phyloP scores from a whole-genome alignment of 2,329 filamentous ascomycete species.

The Cladosporium oxysporum region DNA sequence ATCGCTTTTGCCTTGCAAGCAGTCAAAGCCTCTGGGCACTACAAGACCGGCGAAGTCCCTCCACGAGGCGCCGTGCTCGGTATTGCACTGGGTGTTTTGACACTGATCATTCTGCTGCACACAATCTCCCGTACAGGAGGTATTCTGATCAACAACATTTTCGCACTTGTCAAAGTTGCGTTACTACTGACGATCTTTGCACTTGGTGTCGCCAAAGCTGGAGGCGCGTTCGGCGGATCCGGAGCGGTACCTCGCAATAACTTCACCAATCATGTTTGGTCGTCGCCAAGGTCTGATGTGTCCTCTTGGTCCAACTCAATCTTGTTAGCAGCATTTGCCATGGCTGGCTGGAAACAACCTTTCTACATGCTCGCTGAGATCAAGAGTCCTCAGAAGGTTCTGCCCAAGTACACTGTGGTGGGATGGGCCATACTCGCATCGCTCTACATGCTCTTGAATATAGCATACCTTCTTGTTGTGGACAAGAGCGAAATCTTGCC shows the following conservation, averaged over 20 bases:
- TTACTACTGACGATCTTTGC: conserved; percentile 52
- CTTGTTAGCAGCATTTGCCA: conserved; percentile 47
- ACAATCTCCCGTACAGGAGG: background rate
- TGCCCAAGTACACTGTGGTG: conserved; percentile 39
- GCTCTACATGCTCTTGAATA: conserved; percentile 33
- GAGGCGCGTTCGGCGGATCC: conserved; percentile 26
- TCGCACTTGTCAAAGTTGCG: conserved; percentile 53
- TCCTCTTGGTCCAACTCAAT: conserved; percentile 44
- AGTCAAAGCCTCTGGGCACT: conserved; percentile 38
- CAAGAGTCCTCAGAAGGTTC: conserved; percentile 41
- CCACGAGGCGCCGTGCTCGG: conserved; percentile 44
- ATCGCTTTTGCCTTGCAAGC: conserved; percentile 49
- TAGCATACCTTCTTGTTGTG: conserved; percentile 40
- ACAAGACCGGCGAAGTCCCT: conserved; percentile 23
- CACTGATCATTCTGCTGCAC: background rate
- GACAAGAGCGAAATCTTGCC: conserved; percentile 15
- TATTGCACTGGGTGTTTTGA: conserved; percentile 53
- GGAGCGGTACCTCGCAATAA: conserved; percentile 23
- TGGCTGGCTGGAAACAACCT: conserved; percentile 47
- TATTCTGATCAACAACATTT: conserved; percentile 49
- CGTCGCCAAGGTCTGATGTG: background rate
- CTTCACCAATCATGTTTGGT: background rate
- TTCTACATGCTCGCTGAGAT: conserved; percentile 50
- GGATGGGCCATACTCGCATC: conserved; percentile 36
- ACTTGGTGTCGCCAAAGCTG: conserved; percentile 36